Conservation (phyloP, 352 stramenopile genomes). For the Lagenidium sp. region DNA sequence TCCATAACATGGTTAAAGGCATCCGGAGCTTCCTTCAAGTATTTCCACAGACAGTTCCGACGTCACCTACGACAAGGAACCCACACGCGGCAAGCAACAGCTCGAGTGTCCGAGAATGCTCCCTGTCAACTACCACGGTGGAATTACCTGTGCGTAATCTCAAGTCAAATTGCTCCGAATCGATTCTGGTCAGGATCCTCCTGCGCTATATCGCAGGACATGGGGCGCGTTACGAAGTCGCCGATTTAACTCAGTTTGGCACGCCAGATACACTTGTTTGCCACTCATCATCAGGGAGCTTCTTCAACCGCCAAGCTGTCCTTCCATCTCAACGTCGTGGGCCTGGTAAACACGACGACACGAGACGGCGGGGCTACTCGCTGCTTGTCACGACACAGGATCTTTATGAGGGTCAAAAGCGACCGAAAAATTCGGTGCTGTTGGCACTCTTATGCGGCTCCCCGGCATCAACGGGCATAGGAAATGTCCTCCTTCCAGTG, state of each 20-base stretch:
- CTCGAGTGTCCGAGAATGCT: too few relatives aligned
- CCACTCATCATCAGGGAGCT: slow-evolving; percentile 64
- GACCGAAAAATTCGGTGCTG: slow-evolving; percentile 59
- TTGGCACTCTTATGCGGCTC: slow-evolving; percentile 47
- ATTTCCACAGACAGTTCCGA: slow-evolving; percentile 25
- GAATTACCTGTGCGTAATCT: slow-evolving; percentile 45
- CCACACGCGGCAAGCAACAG: too few relatives aligned
- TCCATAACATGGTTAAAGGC: slow-evolving; percentile 77
- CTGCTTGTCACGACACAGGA: slow-evolving; percentile 73
- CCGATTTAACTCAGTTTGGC: slow-evolving; percentile 78
- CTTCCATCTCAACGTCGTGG: neutral
- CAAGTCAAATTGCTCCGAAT: slow-evolving; percentile 61
- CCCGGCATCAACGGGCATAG: slow-evolving; percentile 18
- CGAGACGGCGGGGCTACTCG: slow-evolving; percentile 33
- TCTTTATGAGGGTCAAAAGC: slow-evolving; percentile 28
- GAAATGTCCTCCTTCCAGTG: slow-evolving; percentile 31
- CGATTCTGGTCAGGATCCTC: slow-evolving; percentile 69
- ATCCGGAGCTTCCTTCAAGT: slow-evolving; percentile 61
- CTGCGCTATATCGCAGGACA: slow-evolving; percentile 84
- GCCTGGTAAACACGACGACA: neutral
- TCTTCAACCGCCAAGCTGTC: slow-evolving; percentile 46
- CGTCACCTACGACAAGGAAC: neutral
- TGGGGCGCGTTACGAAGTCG: slow-evolving; percentile 66
- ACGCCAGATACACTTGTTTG: slow-evolving; percentile 77
- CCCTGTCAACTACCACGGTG: slow-evolving; percentile 41